These are phyloP conservation scores for Vitis hybrid DNA, from an alignment of 177 flowering plant species.

Conservation along the genomic window DNA sequence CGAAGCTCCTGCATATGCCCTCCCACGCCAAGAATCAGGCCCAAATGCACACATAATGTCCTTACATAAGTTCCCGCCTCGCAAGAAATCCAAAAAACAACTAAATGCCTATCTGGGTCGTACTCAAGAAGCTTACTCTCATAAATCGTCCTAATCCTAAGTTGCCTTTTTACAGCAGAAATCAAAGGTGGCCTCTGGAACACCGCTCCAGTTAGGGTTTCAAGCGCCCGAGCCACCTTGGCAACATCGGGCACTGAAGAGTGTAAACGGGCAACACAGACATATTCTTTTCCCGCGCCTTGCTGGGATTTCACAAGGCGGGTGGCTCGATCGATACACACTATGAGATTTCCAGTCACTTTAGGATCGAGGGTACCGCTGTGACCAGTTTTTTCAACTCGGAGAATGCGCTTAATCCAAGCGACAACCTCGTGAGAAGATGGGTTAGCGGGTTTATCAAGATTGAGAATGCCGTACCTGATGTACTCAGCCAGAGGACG, in stretches of 20 bases:
- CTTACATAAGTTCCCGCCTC: conserved; percentile 96
- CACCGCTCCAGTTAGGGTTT: conserved; percentile 78
- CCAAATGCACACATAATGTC: conserved; percentile 91
- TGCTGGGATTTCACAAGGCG: conserved; percentile 90
- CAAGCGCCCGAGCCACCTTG: conserved; percentile 75
- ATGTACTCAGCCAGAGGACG: conserved; percentile 77
- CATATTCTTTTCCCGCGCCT: conserved; percentile 94
- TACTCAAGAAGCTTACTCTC: conserved; percentile 87
- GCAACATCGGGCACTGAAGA: conserved; percentile 69
- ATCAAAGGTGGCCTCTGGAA: conserved; percentile 88
- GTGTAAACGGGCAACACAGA: conserved; percentile 81
- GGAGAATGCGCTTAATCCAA: conserved; percentile 82
- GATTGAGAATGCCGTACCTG: conserved; percentile 72
- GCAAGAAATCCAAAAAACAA: conserved; percentile 90
- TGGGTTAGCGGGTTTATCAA: conserved; percentile 91
- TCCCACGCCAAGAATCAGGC: conserved; percentile 82
- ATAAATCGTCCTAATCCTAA: conserved; percentile 81
- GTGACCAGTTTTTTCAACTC: conserved; percentile 84
- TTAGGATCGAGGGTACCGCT: conserved; percentile 95
- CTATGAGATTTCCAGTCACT: conserved; percentile 87
- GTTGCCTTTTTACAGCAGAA: conserved; percentile 88
- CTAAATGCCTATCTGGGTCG: conserved; percentile 76
- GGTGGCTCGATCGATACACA: conserved; percentile 87
- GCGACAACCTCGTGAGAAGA: conserved; percentile 95
- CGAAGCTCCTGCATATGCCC: conserved; percentile 95